Base-by-base conservation (phyloP, 495 filamentous ascomycete species). In the Hyaloscypha hepaticicola region DNA sequence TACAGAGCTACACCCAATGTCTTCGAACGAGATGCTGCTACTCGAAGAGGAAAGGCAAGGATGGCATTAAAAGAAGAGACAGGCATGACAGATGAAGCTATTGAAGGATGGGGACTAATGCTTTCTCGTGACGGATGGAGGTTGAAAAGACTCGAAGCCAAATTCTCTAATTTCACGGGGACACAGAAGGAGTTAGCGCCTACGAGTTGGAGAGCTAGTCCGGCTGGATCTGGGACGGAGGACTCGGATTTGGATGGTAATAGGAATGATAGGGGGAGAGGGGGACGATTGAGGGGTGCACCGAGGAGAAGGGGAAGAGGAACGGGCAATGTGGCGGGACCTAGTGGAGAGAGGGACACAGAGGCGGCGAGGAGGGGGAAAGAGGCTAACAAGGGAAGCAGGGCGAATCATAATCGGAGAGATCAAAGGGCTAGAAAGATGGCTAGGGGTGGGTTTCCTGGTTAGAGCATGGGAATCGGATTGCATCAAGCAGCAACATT, bases 101-200 rank as follows among this genome's bases (percentile, higher is more conserved):
- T 99, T 50, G 95, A 99, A 73, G 95, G 95, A 16, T 99, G 93
- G 92, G 90, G 82, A 3, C 75, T 96, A 26, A 96, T 98, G 91
- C 72, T 96, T 2, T 72, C 73, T 7, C 79, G 93, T 27, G 88
- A 96, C 69, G 83, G 87, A n/a, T 80, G 82, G 66, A 79, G 87
- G 53, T 73, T 87, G 71, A 78, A 83, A 64, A 79, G 81, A 67
- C 72, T 97, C 52, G 89, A 93, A 76, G 79, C 79, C 58, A 85
- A 81, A 70, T 88, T 88, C 68, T 81, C 84, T 21, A 77, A 82
- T 67, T 87, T 84, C 59, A 73, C 76, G 27, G 88, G 85, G 0
- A 75, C 77, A 57, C 91, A 96, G 73, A 77, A 71, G 1, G 80
- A 83, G 56, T 58, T 96, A 6, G 78, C 76, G 26, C 70, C 84